phyloP scores from a whole-genome alignment of 345 rosid species.

The Populus simonii region DNA sequence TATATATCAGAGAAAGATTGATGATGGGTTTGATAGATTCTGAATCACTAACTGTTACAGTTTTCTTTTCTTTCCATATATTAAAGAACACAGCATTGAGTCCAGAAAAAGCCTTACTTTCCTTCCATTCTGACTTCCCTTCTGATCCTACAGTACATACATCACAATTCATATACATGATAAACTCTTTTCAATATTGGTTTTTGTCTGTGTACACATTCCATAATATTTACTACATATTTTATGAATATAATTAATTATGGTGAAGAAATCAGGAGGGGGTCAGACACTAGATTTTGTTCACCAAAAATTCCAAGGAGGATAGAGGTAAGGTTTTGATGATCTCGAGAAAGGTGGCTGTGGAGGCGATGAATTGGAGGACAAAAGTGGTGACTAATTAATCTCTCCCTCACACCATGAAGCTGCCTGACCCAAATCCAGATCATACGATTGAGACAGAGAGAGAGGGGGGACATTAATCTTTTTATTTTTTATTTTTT shows the following conservation, averaged over 20 bases:
- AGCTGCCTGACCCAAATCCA: conserved; percentile 33
- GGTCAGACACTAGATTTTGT: conserved; percentile 19
- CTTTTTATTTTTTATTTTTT: not conserved
- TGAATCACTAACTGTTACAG: conserved; percentile 30
- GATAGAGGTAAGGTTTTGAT: conserved; percentile 27
- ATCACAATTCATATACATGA: conserved; percentile 11
- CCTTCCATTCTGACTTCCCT: conserved; percentile 11
- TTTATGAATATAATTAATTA: not conserved
- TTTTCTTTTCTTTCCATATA: conserved; percentile 4
- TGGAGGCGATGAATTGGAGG: conserved; percentile 43
- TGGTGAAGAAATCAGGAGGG: conserved; percentile 4
- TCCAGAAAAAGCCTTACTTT: conserved; percentile 19
- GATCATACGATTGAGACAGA: conserved; percentile 18
- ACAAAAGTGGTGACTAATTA: conserved; percentile 26
- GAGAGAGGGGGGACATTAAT: conserved; percentile 4
- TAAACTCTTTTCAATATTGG: not conserved
- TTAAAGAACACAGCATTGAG: conserved; percentile 13
- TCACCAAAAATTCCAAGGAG: conserved; percentile 27
- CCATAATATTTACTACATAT: not conserved
- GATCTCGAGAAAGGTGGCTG: conserved; percentile 32
- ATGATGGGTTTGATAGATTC: conserved; percentile 35
- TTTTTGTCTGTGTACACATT: not conserved
- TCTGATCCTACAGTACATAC: conserved; percentile 25
- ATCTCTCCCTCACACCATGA: not conserved
- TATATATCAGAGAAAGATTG: conserved; percentile 25